Base-by-base conservation (phyloP, 768 basidiomycete species). In the Paxillus rubicundulus region DNA sequence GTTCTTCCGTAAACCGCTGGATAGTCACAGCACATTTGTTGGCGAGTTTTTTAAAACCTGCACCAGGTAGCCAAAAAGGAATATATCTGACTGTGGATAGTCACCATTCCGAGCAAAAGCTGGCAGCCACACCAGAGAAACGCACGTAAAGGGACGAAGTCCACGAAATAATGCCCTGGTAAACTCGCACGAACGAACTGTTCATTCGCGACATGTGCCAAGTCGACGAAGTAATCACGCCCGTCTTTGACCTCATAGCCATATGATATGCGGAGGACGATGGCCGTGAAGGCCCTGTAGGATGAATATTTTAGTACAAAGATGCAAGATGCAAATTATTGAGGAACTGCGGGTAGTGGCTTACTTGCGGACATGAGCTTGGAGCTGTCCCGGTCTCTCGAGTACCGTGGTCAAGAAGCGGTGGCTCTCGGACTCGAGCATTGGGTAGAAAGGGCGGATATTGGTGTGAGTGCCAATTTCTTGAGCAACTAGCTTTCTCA, bases 1-100 rank as follows among this genome's bases (percentile, higher is more conserved):
- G 81, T 2, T 68, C 63, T 28, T 79, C 74, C 0, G 76, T 68
- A 73, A 79, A 75, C n/a, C 67, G 59, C 1, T 65, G 53, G 1
- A 76, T 70, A 4, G 70, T 45, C 12, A 9, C 40, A n/a, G 53
- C 33, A 59, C 66, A 69, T 18, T 57, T 46, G 21, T 55, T 54
- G 5, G 66, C 70, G 38, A 54, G 41, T 5, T 61, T 61, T 45
- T 68, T 64, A 52, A 72, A 74, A 2, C 64, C 64, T 4, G 70
- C 69, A 14, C 72, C 62, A 7, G 66, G 67, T 33, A 65, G 53
- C 66, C 67, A 68, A 18, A 56, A 58, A 8, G 67, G 67, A 18
- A 67, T 28, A 47, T 61, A 56, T n/a, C 52, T 54, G 41, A 62
- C 61, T 62, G 37, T 41, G 52, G 38, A 9, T 45, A 12, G 14